Evolutionary conservation across 75 land plant genomes (phyloP).

Genomic region (Azolla pinnata): DNA sequence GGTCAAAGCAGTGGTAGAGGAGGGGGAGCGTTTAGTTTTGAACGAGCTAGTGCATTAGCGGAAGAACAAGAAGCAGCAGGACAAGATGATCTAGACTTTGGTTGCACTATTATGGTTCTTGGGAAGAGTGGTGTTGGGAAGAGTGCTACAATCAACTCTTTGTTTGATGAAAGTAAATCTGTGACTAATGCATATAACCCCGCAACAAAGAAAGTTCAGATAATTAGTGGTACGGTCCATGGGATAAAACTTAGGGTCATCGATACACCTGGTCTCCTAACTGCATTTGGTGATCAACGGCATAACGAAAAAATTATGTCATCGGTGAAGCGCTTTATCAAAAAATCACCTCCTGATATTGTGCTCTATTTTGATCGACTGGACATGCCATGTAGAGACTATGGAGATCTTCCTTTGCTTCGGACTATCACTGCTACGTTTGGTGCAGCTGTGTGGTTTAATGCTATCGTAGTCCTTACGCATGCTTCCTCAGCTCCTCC

Average conservation of each 20-base stretch:
- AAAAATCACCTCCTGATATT: slow-evolving; percentile 44
- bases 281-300: slow-evolving; percentile 27
- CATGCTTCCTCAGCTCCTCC: slow-evolving; percentile 60
- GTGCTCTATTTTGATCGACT: slow-evolving; percentile 40
- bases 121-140: slow-evolving; percentile 59
- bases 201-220: slow-evolving; percentile 33
- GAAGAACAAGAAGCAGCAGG: slow-evolving; percentile 38
- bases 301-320: slow-evolving; percentile 36
- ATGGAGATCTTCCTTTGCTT: slow-evolving; percentile 37
- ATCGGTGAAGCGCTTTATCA: slow-evolving; percentile 37
- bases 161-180: slow-evolving; percentile 38
- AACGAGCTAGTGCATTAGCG: slow-evolving; percentile 39
- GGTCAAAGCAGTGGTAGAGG: slow-evolving; percentile 16
- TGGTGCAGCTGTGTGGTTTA: slow-evolving; percentile 42
- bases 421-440: slow-evolving; percentile 37
- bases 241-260: slow-evolving; percentile 42
- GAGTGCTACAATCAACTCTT: slow-evolving; percentile 52
- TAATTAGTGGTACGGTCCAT: slow-evolving; percentile 33
- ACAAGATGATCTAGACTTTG: slow-evolving; percentile 36
- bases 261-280: slow-evolving; percentile 39
- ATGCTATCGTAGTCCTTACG: slow-evolving; percentile 46
- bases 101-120: slow-evolving; percentile 46
- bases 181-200: slow-evolving; percentile 34
- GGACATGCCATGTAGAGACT: slow-evolving; percentile 44
- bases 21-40: slow-evolving; percentile 36